Evolutionary conservation across 345 rosid genomes (phyloP), one percentile per base, ranked within the genome.

Genomic region (Eucalyptus fibrosa): DNA sequence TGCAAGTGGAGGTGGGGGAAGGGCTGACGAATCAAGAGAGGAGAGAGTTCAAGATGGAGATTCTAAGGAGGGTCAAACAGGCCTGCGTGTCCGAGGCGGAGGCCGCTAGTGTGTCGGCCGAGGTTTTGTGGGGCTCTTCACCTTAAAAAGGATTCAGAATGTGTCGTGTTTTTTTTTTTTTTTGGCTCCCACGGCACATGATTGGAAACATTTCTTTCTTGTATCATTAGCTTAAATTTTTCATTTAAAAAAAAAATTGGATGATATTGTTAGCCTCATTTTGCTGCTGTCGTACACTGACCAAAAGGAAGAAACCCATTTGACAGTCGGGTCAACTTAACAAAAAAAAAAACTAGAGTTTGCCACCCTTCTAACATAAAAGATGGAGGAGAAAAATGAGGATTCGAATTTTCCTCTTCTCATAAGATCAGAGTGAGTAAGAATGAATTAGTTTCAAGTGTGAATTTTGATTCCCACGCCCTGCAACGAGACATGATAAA

Each of bases 41-140:
- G 80, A 82, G 8, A 16, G 94, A 92, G 87, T 81, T 93, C 7
- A 95, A 94, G 90, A 13, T 65, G 88, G 94, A 93, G 89, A 93
- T 95, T 24, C 87, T 94, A 45, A 89, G 77, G 86, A 92, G 93
- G 88, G 92, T 95, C 13, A 92, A 89, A 87, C 94, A 91, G 86
- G 90, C 92, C 26, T 91, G 91, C 40, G 90, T 89, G 88, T 94
- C 94, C 45, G 95, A 94, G 86, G 94, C 94, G 83, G 95, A 94
- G 89, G 81, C 51, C 53, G 94, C 94, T 26, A 34, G 44, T 12
- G 55, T 44, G 91, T 86, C 90, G 53, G 95, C 93, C 72, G 95
- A 93, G 89, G 95, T 95, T 12, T 81, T 95, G 7, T 94, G 96
- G 96, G 95, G 95, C 80, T 93, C 95, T 45, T 92, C 93, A 5